Base-by-base conservation (phyloP, 2,329 filamentous ascomycete genomes). In the Acrocalymma vagum region DNA sequence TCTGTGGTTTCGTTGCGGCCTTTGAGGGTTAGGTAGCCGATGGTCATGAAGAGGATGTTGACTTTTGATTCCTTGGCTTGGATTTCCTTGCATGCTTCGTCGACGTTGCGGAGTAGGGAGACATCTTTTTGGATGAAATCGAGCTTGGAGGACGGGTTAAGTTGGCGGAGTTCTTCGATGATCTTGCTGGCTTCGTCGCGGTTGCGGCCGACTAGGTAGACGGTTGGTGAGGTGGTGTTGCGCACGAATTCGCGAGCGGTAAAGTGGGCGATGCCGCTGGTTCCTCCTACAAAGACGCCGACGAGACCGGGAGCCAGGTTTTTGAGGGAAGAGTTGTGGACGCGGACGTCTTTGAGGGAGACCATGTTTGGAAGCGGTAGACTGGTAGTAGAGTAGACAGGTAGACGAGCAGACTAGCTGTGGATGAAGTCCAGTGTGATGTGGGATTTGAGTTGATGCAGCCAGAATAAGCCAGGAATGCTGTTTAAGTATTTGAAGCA, bases 41-140 rank as follows among this genome's bases (percentile, higher is more conserved):
- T 73, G 1, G 72, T 79, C 37, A 82, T 70, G 53, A 83, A 79
- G 0, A 84, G 61, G 3, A 83, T 58, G 55, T 84, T 82, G 43
- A 85, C 72, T 17, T 71, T 71, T 24, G 66, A 62, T 55, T 84
- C 81, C 45, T 74, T 76, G 20, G 62, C 55, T 43, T 65, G 68
- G 41, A 85, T 79, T 35, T 81, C 71, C 6, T 67, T 62, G 57
- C 72, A 75, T 11, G 67, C 62, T 42, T 69, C 59, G 45, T 76
- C 74, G 38, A 75, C 72, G 42, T 70, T 71, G 13, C 52, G 61
- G 9, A 77, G 52, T 6, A 70, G 43, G 4, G 65, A 69, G 30
- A 75, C 62, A 43, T 76, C 73, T 26, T 62, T 65, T 45, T 74
- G 60, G 29, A 77, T 65, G 60, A 75, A 76, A 29, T 57, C 55